These are phyloP conservation scores for Penicillium corylophilum DNA, from an alignment of 2,329 filamentous ascomycete genomes.

Conservation along the genomic window DNA sequence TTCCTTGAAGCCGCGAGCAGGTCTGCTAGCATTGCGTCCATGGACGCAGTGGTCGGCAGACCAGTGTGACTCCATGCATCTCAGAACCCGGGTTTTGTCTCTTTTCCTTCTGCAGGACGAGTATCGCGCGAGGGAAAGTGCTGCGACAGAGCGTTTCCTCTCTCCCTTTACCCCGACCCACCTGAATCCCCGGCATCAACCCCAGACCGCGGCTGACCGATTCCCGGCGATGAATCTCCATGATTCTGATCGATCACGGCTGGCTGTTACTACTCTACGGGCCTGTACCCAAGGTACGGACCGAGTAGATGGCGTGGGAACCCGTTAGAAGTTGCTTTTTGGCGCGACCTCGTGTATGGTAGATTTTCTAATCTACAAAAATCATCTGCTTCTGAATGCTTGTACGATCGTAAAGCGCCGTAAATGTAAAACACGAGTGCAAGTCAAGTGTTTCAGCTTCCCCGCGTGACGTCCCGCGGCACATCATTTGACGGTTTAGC, in stretches of 20 bases:
- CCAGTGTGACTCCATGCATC: slow-evolving; percentile 20
- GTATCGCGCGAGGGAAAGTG: slow-evolving; percentile 10
- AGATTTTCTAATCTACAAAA: slow-evolving; percentile 9
- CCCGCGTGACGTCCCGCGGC: slow-evolving; percentile 20
- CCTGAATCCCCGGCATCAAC: slow-evolving; percentile 13
- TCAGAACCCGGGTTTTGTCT: slow-evolving; percentile 17
- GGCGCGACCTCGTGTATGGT: background rate
- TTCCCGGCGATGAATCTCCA: slow-evolving; percentile 8
- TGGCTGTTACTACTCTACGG: slow-evolving; percentile 3
- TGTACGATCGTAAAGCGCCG: background rate
- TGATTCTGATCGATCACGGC: slow-evolving; percentile 15
- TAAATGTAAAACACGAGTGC: background rate
- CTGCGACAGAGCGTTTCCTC: slow-evolving; percentile 14
- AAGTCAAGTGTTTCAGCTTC: slow-evolving; percentile 4
- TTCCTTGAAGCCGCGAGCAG: slow-evolving; percentile 39
- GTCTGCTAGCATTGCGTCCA: slow-evolving; percentile 20
- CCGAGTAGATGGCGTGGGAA: background rate
- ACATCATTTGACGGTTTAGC: slow-evolving; percentile 19
- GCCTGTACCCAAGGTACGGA: background rate
- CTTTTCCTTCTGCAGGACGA: slow-evolving; percentile 20
- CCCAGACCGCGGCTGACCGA: slow-evolving; percentile 5
- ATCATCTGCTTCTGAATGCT: background rate
- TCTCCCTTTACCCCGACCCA: slow-evolving; percentile 3
- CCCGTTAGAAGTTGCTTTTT: slow-evolving; percentile 4
- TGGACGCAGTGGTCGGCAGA: slow-evolving; percentile 12